Evolutionary conservation across 148 eudicot species (phyloP).

Genomic region (Rhododendron ovatum): DNA sequence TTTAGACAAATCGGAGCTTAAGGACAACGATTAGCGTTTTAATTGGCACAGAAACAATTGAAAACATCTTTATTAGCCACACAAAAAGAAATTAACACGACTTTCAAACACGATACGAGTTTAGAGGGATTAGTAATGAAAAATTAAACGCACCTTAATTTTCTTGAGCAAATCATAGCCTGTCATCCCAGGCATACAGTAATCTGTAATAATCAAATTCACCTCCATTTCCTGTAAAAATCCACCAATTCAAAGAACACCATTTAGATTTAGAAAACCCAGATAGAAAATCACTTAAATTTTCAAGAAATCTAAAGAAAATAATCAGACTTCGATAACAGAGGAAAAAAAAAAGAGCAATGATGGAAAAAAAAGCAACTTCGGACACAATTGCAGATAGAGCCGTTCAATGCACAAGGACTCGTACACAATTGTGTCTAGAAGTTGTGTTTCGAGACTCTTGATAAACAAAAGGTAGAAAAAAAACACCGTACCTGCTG

Average conservation of each 20-base stretch:
- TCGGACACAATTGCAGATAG: no score
- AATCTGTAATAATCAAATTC: constrained; percentile 88
- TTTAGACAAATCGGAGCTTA: no score
- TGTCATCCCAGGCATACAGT: constrained; percentile 98
- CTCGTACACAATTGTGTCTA: no score
- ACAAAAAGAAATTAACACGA: no score
- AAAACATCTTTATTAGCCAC: no score
- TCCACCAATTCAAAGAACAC: not conserved
- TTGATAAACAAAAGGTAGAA: not conserved
- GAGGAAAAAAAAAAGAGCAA: not conserved
- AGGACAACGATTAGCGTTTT: no score
- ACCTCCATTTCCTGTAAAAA: constrained; percentile 64
- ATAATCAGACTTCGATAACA: not conserved
- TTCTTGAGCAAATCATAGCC: constrained; percentile 97
- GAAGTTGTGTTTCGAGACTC: not conserved
- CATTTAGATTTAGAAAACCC: not conserved
- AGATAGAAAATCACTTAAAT: not conserved
- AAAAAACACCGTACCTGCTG: constrained; percentile 29
- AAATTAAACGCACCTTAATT: constrained; percentile 60
- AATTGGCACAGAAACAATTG: no score
- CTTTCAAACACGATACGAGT: no score
- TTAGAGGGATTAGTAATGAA: no score
- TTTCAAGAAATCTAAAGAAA: not conserved
- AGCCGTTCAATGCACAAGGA: no score
- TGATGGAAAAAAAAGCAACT: no score